Evolutionary conservation across 352 stramenopile genomes (phyloP), one percentile per base, ranked within the genome.

Genomic region (Phytophthora pinifolia): DNA sequence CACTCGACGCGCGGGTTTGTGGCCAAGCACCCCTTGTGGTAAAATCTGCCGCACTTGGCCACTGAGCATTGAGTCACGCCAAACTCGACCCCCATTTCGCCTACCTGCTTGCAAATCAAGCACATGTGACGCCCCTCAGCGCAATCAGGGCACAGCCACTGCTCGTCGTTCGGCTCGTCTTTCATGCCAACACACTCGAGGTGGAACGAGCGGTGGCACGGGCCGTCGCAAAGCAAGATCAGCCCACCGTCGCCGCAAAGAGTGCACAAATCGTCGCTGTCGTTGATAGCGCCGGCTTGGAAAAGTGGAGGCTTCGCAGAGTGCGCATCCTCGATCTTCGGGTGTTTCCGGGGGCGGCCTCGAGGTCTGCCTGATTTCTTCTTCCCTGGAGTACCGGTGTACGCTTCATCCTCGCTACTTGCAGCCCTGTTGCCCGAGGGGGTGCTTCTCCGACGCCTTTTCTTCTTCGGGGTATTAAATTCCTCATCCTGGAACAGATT

Each of bases 201-300:
- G 66, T 98, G 92, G 60, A 98, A 98, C 27, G 90, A 96, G 3
- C 92, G 84, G 56, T 97, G 90, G 55, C 92, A 98, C 12, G 85
- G 87, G 7, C 92, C 92, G 37, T 98, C 92, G 48, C 92, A 98
- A 13, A 97, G 58, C 12, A 98, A 65, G 43, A 97, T 94, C 31
- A 97, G 59, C 0, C 92, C 92, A 10, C 92, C 92, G 41, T 98
- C 92, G 9, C 89, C 87, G 38, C 92, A 98, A 13, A 97, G 58
- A 32, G 88, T 94, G 62, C 92, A 98, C 51, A 98, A 57, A 55
- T 97, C 91, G 52, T 94, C 86, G 49, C 88, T 95, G 45, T 89
- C 81, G 59, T 96, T 91, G 54, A 89, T 88, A 25, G 74, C 69
- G 7, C 73, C 76, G 15, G 65, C 70, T 47, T 86, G 64, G 33